These are phyloP conservation scores for Picea abies DNA, from an alignment of 83 land plant genomes.

Conservation along the genomic window DNA sequence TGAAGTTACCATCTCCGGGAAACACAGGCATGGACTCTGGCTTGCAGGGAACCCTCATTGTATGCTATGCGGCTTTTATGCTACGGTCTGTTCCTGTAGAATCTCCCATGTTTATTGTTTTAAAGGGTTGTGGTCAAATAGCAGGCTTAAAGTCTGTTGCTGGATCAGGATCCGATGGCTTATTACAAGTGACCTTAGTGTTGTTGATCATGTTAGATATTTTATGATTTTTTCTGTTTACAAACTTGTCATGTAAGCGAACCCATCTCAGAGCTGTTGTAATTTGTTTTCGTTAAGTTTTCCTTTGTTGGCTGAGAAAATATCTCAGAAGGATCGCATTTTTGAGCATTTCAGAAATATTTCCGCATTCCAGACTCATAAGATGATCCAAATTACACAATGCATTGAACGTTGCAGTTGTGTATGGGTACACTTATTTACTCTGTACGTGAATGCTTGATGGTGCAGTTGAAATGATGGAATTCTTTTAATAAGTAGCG, in stretches of 20 bases:
- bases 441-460: neutral
- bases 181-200: too few relatives aligned
- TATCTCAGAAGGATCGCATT: neutral
- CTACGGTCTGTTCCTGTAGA: neutral
- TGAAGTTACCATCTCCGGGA: too few relatives aligned
- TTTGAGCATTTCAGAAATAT: slow-evolving; percentile 3
- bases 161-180: neutral
- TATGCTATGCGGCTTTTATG: neutral
- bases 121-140: neutral
- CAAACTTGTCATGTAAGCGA: too few relatives aligned
- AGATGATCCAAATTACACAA: neutral
- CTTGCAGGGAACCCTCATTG: neutral
- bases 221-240: neutral
- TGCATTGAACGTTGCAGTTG: neutral
- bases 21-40: too few relatives aligned
- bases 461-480: too few relatives aligned
- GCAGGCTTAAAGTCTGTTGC: neutral
- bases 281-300: neutral
- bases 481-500: neutral
- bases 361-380: neutral
- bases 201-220: neutral
- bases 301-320: slow-evolving; percentile 4
- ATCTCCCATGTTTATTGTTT: neutral
- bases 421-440: neutral
- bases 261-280: neutral